Base-by-base conservation (phyloP, 139 green algal genomes). In the Chlamydomonas asymmetrica region DNA sequence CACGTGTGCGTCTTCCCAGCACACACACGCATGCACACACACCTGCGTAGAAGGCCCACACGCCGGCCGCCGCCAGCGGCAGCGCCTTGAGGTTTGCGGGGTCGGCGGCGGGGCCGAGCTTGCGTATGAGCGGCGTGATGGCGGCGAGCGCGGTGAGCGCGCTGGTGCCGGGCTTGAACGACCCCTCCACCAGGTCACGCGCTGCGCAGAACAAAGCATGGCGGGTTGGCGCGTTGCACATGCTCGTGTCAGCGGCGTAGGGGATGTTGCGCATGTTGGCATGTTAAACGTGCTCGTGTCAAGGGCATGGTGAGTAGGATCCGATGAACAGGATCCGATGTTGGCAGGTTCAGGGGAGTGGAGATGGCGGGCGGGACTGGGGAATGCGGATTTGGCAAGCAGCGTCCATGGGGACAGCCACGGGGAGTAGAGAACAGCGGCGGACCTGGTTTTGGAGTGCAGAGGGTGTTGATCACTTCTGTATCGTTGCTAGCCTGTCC, bases 181-280 rank as follows among this genome's bases (percentile, higher is more conserved):
- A 40, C 0, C 79, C 71, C 82, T 97, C 92, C 1, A 96, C 92
- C 4, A 94, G 80, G 79, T 97, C 92, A 37, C 85, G 76, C 3
- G 71, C 71, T n/a, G n/a, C n/a, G n/a, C n/a, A n/a, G n/a, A n/a
- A 80, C 74, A 56, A 71, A 31, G 6, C 6, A 31, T 5, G 25
- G 25, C 27, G 25, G 5, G 16, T 16, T 64, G 13, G 13, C 16
- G 16, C 18, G 22, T 64, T 20, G 57, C 27, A 64, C 22, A 61
- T 35, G 5, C 8, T 35, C 5, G 31, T 61, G 29, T 61, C 31
- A 31, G 52, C 25, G 52, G 52, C 25, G 10, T 7, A n/a, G n/a
- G n/a, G n/a, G n/a, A n/a, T n/a, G n/a, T n/a, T n/a, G n/a, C n/a
- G n/a, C n/a, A n/a, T n/a, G n/a, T n/a, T n/a, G n/a, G n/a, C n/a